Evolutionary conservation across 768 basidiomycete species (phyloP).

Genomic region (Suillus subalutaceus): DNA sequence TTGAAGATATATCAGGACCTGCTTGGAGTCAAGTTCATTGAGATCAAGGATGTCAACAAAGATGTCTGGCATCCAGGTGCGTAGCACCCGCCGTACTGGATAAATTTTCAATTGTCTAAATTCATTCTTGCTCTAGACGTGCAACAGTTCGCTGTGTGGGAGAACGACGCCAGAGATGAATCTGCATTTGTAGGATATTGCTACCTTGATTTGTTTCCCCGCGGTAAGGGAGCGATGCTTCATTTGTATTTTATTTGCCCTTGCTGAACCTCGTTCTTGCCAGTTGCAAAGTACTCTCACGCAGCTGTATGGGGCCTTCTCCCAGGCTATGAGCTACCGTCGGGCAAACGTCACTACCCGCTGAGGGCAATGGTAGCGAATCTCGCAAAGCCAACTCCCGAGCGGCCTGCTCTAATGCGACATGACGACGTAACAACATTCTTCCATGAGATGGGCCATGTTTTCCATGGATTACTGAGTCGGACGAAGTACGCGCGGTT

Average conservation of each 20-base stretch:
- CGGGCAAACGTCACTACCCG: slow-evolving; percentile 71
- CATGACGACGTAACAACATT: slow-evolving; percentile 89
- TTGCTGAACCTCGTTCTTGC: slow-evolving; percentile 3
- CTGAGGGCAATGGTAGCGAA: slow-evolving; percentile 89
- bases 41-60: slow-evolving; percentile 53
- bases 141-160: slow-evolving; percentile 86
- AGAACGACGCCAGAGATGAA: slow-evolving; percentile 69
- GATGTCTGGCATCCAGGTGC: slow-evolving; percentile 83
- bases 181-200: slow-evolving; percentile 82
- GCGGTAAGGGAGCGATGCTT: slow-evolving; percentile 47
- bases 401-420: slow-evolving; percentile 80
- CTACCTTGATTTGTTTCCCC: slow-evolving; percentile 87
- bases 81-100: slow-evolving; percentile 16
- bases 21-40: slow-evolving; percentile 70
- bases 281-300: slow-evolving; percentile 81
- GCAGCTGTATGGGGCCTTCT: slow-evolving; percentile 84
- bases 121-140: slow-evolving; percentile 53
- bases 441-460: slow-evolving; percentile 89
- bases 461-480: slow-evolving; percentile 71
- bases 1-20: slow-evolving; percentile 83
- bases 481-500: slow-evolving; percentile 73
- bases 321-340: slow-evolving; percentile 58
- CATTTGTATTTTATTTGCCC: slow-evolving; percentile 3
- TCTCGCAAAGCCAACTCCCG: slow-evolving; percentile 81
- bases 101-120: neutral